A percentile compares a stretch with the other conserved stretches of the same genome.
These are phyloP conservation scores for Dictyophora rubrovolvata DNA, from an alignment of 768 basidiomycete genomes.

Conservation along the genomic window DNA sequence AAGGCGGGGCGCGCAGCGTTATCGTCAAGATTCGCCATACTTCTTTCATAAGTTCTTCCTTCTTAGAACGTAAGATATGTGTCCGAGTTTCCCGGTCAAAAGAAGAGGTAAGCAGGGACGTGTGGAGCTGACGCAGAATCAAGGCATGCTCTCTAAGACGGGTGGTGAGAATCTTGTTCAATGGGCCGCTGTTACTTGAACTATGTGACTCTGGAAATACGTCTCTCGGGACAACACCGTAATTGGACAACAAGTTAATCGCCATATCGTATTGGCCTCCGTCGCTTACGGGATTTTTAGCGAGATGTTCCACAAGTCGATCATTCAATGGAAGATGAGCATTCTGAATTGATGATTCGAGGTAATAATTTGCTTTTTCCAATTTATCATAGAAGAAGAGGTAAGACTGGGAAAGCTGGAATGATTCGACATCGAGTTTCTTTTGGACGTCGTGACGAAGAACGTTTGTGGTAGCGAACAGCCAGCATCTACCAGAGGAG, in stretches of 20 bases:
- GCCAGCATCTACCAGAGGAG: constrained; percentile 87
- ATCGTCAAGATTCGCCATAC: constrained; percentile 78
- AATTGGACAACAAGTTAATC: constrained; percentile 57
- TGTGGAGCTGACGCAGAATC: constrained; percentile 56
- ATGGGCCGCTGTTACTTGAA: constrained; percentile 59
- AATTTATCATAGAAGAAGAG: constrained; percentile 97
- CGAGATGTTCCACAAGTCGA: constrained; percentile 70
- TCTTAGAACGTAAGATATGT: constrained; percentile 62
- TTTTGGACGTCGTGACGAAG: constrained; percentile 78
- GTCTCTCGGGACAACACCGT: constrained; percentile 79
- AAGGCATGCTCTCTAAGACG: constrained; percentile 89
- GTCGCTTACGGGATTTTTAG: constrained; percentile 71
- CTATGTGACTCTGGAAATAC: constrained; percentile 79
- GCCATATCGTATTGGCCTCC: constrained; percentile 97
- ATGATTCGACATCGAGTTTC: constrained; percentile 75
- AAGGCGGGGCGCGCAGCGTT: constrained; percentile 79
- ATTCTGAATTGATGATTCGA: constrained; percentile 78
- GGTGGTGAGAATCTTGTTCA: constrained; percentile 75
- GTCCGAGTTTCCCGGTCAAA: constrained; percentile 38
- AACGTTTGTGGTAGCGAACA: constrained; percentile 87
- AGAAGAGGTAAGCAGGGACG: constrained; percentile 36
- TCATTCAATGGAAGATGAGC: constrained; percentile 73
- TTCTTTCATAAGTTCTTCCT: constrained; percentile 76
- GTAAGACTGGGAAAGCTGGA: constrained; percentile 89
- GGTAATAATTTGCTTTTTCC: constrained; percentile 88